A percentile compares a stretch with the other conserved stretches of the same genome.
Evolutionary conservation across 225 moss, liverwort and hornwort genomes (phyloP).

Genomic region (Pleurozium schreberi): DNA sequence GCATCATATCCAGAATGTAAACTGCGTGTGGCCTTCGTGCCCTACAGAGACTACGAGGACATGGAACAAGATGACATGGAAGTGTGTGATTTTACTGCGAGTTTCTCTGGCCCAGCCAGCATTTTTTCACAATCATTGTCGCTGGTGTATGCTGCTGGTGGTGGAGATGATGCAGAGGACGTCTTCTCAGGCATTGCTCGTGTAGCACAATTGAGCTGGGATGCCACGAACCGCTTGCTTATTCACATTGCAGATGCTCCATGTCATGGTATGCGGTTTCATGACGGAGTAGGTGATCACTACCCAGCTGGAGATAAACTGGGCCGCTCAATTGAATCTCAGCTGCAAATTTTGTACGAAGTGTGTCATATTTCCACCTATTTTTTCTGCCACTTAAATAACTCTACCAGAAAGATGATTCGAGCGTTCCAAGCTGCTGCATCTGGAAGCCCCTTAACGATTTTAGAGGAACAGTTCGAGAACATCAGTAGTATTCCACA

Average conservation of each 20-base stretch:
- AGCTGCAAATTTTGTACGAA: constrained; percentile 23
- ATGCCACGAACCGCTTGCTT: constrained; percentile 62
- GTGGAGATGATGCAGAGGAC: constrained; percentile 78
- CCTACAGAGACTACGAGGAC: constrained; percentile 83
- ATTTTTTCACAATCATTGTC: constrained; percentile 48
- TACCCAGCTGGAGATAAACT: constrained; percentile 15
- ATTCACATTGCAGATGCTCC: constrained; percentile 94
- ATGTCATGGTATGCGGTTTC: constrained; percentile 64
- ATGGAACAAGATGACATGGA: constrained; percentile 38
- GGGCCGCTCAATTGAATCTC: constrained; percentile 17
- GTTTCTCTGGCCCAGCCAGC: constrained; percentile 56
- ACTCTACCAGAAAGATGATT: constrained; percentile 56
- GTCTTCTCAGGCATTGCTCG: constrained; percentile 77
- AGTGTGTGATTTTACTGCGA: constrained; percentile 70
- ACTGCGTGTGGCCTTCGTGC: constrained; percentile 77
- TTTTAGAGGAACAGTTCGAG: constrained; percentile 68
- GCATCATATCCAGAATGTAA: constrained; percentile 64
- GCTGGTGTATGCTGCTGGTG: constrained; percentile 38
- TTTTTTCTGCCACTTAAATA: constrained; percentile 44
- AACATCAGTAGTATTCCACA: constrained; percentile 75
- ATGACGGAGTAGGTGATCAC: constrained; percentile 29
- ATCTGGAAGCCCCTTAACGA: constrained; percentile 33
- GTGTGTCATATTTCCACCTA: constrained; percentile 34
- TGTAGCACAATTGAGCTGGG: constrained; percentile 66
- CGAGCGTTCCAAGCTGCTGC: constrained; percentile 40